These are phyloP conservation scores for Hypoxylon crocopeplum DNA, from an alignment of 495 filamentous ascomycete genomes.

Conservation along the genomic window DNA sequence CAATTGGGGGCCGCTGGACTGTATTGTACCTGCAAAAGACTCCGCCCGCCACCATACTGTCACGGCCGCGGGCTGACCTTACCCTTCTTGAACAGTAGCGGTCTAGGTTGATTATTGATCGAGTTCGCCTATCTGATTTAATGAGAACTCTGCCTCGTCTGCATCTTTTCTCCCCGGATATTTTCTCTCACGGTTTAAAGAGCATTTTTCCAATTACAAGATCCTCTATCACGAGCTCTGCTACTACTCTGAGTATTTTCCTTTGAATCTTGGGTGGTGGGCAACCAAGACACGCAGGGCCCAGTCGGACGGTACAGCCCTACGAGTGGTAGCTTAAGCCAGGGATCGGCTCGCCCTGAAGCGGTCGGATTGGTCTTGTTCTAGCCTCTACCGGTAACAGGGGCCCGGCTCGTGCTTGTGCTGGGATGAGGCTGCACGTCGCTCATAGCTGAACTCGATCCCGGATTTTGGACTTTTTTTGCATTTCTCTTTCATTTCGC, in stretches of 20 bases:
- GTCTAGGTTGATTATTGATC: conserved; percentile 18
- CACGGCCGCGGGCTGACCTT: conserved; percentile 20
- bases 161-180: no score
- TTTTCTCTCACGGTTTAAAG: background rate
- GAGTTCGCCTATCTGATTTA: conserved; percentile 6
- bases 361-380: conserved; percentile 33
- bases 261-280: conserved; percentile 32
- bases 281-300: conserved; percentile 36
- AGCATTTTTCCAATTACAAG: background rate
- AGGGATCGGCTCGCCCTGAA: conserved; percentile 33
- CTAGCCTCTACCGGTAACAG: conserved; percentile 15
- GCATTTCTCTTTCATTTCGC: conserved; percentile 34
- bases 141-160: background rate
- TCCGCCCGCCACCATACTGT: conserved; percentile 16
- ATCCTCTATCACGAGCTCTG: background rate
- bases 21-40: conserved; percentile 3
- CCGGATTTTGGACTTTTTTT: conserved; percentile 12
- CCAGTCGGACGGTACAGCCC: conserved; percentile 36
- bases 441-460: conserved; percentile 25
- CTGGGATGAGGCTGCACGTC: conserved; percentile 28
- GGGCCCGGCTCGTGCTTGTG: conserved; percentile 9
- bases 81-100: conserved; percentile 22
- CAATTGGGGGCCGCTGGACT: no score
- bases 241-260: background rate
- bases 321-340: conserved; percentile 35